A percentile compares a stretch with the other conserved stretches of the same genome.
phyloP scores from a whole-genome alignment of 371 early-diverging fungal genomes.

The Fennellomyces sp. region DNA sequence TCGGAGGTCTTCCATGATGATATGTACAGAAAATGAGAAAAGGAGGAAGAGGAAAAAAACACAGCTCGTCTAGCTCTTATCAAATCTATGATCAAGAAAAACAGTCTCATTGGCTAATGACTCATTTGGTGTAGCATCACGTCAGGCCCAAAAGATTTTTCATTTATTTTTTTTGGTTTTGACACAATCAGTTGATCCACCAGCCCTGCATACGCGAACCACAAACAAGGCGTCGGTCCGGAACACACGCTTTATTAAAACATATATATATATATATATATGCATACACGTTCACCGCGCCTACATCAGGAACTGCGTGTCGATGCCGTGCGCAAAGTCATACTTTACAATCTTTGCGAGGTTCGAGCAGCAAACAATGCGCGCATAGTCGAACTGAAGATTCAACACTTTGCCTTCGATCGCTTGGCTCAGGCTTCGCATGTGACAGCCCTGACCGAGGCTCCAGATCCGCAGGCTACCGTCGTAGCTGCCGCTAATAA shows the following conservation, averaged over 20 bases:
- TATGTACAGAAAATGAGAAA: neutral
- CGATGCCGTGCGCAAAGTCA: conserved; percentile 76
- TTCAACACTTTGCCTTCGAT: conserved; percentile 83
- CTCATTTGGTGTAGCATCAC: neutral
- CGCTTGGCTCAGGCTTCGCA: conserved; percentile 56
- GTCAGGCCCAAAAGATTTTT: no score
- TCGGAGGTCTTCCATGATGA: conserved; percentile 65
- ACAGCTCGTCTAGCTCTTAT: neutral
- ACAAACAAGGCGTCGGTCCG: no score
- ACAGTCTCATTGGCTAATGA: neutral
- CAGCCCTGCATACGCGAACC: no score
- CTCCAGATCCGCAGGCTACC: conserved; percentile 87
- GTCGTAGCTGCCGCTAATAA: conserved; percentile 87
- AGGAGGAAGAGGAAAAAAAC: conserved; percentile 2
- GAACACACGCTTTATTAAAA: no score
- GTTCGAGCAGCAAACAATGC: conserved; percentile 85
- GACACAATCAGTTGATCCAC: no score
- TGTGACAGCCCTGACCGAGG: conserved; percentile 56
- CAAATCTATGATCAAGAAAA: neutral
- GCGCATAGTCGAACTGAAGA: conserved; percentile 79
- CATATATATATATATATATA: no score
- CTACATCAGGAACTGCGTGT: conserved; percentile 56
- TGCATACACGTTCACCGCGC: no score
- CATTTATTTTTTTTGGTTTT: no score
- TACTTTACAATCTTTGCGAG: conserved; percentile 79